Conservation (phyloP, 495 filamentous ascomycete species). For the Tuber microsphaerosporum region DNA sequence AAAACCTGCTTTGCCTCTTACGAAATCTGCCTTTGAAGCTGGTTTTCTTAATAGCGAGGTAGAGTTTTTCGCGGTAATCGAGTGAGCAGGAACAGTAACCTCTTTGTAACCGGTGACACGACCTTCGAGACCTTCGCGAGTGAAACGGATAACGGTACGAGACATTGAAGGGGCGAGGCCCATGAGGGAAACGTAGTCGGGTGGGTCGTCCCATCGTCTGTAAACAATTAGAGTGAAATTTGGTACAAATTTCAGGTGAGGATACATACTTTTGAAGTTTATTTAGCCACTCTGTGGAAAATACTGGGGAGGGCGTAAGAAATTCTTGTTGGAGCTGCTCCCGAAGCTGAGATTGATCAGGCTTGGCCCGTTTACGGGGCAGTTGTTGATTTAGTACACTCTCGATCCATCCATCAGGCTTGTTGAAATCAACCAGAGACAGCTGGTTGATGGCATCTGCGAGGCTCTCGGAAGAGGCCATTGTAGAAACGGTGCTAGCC, state of each 20-base stretch:
- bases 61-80: slow-evolving; percentile 91
- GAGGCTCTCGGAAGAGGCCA: slow-evolving; percentile 20
- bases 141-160: slow-evolving; percentile 84
- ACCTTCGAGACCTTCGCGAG: slow-evolving; percentile 85
- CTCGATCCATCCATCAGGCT: slow-evolving; percentile 49
- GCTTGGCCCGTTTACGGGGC: slow-evolving; percentile 54
- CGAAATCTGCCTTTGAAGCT: slow-evolving; percentile 81
- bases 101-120: slow-evolving; percentile 90
- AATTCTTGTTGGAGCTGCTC: slow-evolving; percentile 67
- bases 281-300: slow-evolving; percentile 78
- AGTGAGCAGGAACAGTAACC: slow-evolving; percentile 82
- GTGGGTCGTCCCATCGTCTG: slow-evolving; percentile 73
- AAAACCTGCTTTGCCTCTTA: slow-evolving; percentile 89
- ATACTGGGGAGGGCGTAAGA: slow-evolving; percentile 66
- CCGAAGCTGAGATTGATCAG: slow-evolving; percentile 54
- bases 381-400: slow-evolving; percentile 49
- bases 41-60: slow-evolving; percentile 85
- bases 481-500: neutral
- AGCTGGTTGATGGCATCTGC: slow-evolving; percentile 19
- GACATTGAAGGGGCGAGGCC: slow-evolving; percentile 83
- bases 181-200: slow-evolving; percentile 72
- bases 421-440: slow-evolving; percentile 14
- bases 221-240: slow-evolving; percentile 11
- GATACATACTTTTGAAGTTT: slow-evolving; percentile 63
- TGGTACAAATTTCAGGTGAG: neutral